Base-by-base conservation (phyloP, 176 grass and related monocot genomes). In the Tillandsia fasciculata region DNA sequence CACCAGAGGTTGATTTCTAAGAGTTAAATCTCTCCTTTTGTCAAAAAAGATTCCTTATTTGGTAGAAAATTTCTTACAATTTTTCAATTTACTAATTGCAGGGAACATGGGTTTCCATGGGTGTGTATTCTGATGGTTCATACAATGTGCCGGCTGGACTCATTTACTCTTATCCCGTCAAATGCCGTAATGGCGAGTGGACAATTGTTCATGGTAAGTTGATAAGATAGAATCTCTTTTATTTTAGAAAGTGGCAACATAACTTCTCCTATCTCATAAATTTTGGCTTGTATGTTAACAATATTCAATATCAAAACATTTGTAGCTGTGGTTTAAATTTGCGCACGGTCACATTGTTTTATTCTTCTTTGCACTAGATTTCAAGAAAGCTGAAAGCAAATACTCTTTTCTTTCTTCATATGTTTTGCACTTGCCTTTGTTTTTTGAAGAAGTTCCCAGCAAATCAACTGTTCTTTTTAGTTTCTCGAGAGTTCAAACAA, bases 41-140 rank as follows among this genome's bases (percentile, higher is more conserved):
- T 48, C 11, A 58, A 10, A 12, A 18, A 27, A 14, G 33, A 0
- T 23, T 56, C 22, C 3, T 23, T 27, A 51, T 65, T 69, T 23
- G 2, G 53, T 9, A 26, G 2, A 20, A 49, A 13, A 42, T 28
- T 2, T 68, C 3, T 73, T 68, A 70, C 64, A 17, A 4, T 20
- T 5, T 63, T 54, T 22, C 15, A 0, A 23, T 51, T 0, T 61
- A 42, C 58, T 52, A 4, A 2, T 64, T 47, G 48, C 70, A 94
- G 90, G 95, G 95, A 80, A 88, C 87, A 66, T 99, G 69, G 79
- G 95, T 94, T 83, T 99, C 95, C 63, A 99, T 94, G 90, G 90
- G 95, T 9, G 95, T 90, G 29, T 94, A 94, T 74, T 94, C 90
- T 48, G 95, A 99, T 78, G 95, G 90, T 52, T 99, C 95, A 5